Evolutionary conservation across 306 rosid genomes (phyloP), one percentile per base, ranked within the genome.

Genomic region (Vigna reflexopilosa): DNA sequence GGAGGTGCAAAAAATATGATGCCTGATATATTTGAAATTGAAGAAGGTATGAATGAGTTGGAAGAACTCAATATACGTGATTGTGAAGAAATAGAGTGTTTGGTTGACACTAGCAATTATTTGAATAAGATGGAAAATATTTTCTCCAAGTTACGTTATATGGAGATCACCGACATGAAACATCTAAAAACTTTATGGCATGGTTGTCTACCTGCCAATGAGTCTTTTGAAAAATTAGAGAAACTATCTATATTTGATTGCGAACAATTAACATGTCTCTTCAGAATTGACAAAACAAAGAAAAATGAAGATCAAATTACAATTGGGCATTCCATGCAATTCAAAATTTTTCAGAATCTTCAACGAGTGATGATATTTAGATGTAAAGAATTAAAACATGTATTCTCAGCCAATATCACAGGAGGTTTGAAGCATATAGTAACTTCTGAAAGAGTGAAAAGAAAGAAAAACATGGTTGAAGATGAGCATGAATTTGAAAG

Each of bases 261-360:
- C 22, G 26, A 24, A 16, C 5, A 13, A 13, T 3, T 77, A 56
- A 45, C 71, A 20, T 62, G 1, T 24, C 71, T 78, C 22, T 82
- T 49, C 73, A 9, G 9, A 72, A 19, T 19, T 28, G 32, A 28
- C 2, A 28, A 28, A 28, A 28, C 32, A 4, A 28, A 2, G 3
- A 0, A 28, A 4, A 28, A 4, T 28, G 2, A 28, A 28, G 32
- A 28, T 28, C 6, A 32, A 4, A 5, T 4, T 1, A 4, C 11
- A 45, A 7, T 68, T 2, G 77, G 36, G 20, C 65, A 54, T 13
- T 58, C 1, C 19, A 20, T 24, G 0, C 28, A 75, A 48, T 75
- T 49, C 67, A 32, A 12, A 63, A 68, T 56, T 68, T 77, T 75
- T 49, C 67, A 56, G n/a, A 72, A 77, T 45, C 81, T 77, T 77